phyloP scores from a whole-genome alignment of 129 eudicot genomes.

The Ambrosia artemisiifolia region DNA sequence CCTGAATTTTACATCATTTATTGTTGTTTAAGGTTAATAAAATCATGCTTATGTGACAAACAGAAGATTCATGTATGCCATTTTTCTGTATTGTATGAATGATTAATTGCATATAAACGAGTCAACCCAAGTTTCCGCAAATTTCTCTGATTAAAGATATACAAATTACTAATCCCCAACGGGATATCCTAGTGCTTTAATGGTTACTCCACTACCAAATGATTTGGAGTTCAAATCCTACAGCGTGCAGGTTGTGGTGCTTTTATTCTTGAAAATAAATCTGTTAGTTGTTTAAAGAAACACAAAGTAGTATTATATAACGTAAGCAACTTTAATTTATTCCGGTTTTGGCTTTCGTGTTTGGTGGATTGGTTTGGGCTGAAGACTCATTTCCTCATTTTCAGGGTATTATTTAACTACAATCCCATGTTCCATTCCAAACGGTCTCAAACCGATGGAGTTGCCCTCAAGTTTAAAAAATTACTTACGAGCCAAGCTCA shows the following conservation, averaged over 20 bases:
- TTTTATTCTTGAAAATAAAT: too few relatives aligned
- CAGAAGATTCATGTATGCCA: conserved; percentile 16
- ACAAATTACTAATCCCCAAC: neutral
- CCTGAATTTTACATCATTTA: conserved; percentile 8
- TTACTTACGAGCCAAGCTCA: neutral
- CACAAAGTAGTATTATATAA: too few relatives aligned
- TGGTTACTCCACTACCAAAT: too few relatives aligned
- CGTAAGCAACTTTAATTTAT: neutral
- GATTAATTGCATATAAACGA: neutral
- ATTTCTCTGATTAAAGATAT: neutral
- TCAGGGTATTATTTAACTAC: neutral
- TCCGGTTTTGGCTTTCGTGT: neutral
- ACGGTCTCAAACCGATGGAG: neutral
- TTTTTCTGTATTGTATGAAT: neutral
- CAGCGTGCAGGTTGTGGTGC: too few relatives aligned
- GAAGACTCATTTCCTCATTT: neutral
- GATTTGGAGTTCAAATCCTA: too few relatives aligned
- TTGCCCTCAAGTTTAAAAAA: neutral
- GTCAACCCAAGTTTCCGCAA: neutral
- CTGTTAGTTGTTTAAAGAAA: too few relatives aligned
- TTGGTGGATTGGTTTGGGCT: neutral
- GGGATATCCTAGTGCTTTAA: too few relatives aligned
- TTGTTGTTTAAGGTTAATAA: conserved; percentile 18
- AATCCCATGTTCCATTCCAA: too few relatives aligned
- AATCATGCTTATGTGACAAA: conserved; percentile 4